Percentiles rank a stretch among this genome's conserved stretches.
phyloP scores from a whole-genome alignment of 805 yeast genomes.

The Wickerhamomyces canadensis region DNA sequence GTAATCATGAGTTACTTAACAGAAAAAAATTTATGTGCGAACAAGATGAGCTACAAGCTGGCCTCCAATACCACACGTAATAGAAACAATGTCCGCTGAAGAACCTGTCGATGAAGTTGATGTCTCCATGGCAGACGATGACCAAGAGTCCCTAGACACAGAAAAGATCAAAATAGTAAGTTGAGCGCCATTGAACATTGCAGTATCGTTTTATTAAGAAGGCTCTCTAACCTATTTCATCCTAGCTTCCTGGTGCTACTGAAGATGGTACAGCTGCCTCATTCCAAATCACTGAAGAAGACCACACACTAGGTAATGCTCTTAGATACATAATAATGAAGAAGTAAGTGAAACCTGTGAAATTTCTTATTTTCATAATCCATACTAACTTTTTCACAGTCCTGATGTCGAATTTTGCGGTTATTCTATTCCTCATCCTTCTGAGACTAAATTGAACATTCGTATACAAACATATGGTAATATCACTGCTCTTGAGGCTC shows the following conservation, averaged over 20 bases:
- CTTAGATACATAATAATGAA: constrained; percentile 93
- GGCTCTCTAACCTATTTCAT: constrained; percentile 1
- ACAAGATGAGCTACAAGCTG: not conserved
- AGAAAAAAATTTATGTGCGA: not conserved
- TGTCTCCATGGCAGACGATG: constrained; percentile 23
- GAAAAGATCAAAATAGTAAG: constrained; percentile 21
- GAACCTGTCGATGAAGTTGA: constrained; percentile 20
- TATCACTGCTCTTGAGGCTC: constrained; percentile 85
- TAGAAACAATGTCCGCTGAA: constrained; percentile 21
- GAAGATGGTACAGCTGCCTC: constrained; percentile 95
- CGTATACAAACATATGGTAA: constrained; percentile 90
- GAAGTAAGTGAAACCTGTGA: constrained; percentile 35
- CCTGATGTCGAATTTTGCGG: constrained; percentile 99
- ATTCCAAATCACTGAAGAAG: constrained; percentile 89
- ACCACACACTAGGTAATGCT: constrained; percentile 94
- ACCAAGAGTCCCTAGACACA: constrained; percentile 20
- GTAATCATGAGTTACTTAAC: too few relatives aligned
- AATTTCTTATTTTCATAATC: too few relatives aligned
- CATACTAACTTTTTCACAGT: constrained; percentile 17
- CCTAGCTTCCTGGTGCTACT: constrained; percentile 70
- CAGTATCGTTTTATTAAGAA: too few relatives aligned
- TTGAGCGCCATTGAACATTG: not conserved
- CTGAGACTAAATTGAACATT: constrained; percentile 81
- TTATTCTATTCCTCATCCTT: constrained; percentile 97
- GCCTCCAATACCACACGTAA: not conserved